These are phyloP conservation scores for Grifola frondosa DNA, from an alignment of 1,284 basidiomycete species.

Conservation along the genomic window DNA sequence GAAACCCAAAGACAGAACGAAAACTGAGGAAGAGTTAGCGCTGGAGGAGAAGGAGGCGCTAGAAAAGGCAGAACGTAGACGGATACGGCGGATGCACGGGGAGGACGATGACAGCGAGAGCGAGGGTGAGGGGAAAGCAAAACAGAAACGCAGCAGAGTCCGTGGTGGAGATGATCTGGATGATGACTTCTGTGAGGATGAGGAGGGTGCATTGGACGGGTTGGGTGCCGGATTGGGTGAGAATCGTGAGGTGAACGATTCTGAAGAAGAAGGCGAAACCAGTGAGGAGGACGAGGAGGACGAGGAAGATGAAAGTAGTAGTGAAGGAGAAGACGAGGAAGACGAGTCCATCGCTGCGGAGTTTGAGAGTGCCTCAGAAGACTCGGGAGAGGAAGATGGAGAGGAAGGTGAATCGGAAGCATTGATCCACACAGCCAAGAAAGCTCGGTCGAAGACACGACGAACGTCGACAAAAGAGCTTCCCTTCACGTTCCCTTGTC, in stretches of 20 bases:
- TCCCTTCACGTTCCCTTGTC: slow-evolving; percentile 92
- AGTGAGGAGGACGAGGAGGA: slow-evolving; percentile 49
- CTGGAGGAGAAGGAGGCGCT: slow-evolving; percentile 86
- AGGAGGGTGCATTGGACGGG: slow-evolving; percentile 47
- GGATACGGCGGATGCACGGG: slow-evolving; percentile 87
- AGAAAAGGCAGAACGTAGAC: slow-evolving; percentile 81
- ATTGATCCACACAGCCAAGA: slow-evolving; percentile 19
- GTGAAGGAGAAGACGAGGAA: slow-evolving; percentile 26
- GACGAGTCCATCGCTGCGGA: slow-evolving; percentile 34
- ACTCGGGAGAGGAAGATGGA: slow-evolving; percentile 30
- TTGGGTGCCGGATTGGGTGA: slow-evolving; percentile 53
- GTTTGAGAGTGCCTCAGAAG: slow-evolving; percentile 24
- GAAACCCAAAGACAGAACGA: slow-evolving; percentile 93
- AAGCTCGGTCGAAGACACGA: slow-evolving; percentile 17
- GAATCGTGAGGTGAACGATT: slow-evolving; percentile 31
- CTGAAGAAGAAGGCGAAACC: slow-evolving; percentile 48
- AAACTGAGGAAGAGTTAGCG: slow-evolving; percentile 94
- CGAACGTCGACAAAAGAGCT: slow-evolving; percentile 52
- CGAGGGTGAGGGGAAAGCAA: slow-evolving; percentile 49
- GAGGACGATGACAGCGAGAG: slow-evolving; percentile 68
- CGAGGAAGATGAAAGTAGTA: slow-evolving; percentile 38
- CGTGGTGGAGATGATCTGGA: slow-evolving; percentile 85
- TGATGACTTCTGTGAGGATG: slow-evolving; percentile 77
- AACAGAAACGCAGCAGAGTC: slow-evolving; percentile 40
- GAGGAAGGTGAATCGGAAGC: slow-evolving; percentile 45